phyloP scores from a whole-genome alignment of 257 asterid species.

The Jacaranda mimosifolia region DNA sequence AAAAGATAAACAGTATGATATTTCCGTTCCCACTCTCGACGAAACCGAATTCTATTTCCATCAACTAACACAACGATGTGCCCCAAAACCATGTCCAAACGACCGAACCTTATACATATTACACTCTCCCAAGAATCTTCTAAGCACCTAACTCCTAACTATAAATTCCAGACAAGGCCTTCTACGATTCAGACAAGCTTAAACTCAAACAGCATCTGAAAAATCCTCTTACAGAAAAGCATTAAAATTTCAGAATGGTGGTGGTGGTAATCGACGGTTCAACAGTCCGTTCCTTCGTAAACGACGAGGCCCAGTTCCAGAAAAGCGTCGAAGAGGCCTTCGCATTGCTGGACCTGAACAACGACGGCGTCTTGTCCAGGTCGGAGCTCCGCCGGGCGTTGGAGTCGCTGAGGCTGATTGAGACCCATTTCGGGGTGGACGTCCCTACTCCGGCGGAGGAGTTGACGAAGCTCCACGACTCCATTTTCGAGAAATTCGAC shows the following conservation, averaged over 20 bases:
- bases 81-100: not conserved
- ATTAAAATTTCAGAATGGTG: slow-evolving; percentile 45
- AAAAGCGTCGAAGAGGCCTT: slow-evolving; percentile 56
- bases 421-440: slow-evolving; percentile 70
- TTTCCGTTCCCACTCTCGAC: no score
- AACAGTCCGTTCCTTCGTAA: slow-evolving; percentile 54
- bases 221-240: no score
- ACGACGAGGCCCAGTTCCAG: slow-evolving; percentile 56
- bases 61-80: not conserved
- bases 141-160: not conserved
- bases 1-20: no score
- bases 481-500: slow-evolving; percentile 69
- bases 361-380: slow-evolving; percentile 68
- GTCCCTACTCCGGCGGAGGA: slow-evolving; percentile 65
- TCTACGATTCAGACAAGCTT: not conserved
- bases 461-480: slow-evolving; percentile 57
- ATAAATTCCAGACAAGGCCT: not conserved
- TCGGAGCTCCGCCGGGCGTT: slow-evolving; percentile 67
- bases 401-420: slow-evolving; percentile 63
- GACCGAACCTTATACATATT: no score
- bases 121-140: no score
- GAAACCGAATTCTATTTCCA: not conserved
- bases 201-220: no score
- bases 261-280: slow-evolving; percentile 71
- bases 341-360: slow-evolving; percentile 54